phyloP scores from a whole-genome alignment of 148 eudicot genomes.

The Fagopyrum esculentum region DNA sequence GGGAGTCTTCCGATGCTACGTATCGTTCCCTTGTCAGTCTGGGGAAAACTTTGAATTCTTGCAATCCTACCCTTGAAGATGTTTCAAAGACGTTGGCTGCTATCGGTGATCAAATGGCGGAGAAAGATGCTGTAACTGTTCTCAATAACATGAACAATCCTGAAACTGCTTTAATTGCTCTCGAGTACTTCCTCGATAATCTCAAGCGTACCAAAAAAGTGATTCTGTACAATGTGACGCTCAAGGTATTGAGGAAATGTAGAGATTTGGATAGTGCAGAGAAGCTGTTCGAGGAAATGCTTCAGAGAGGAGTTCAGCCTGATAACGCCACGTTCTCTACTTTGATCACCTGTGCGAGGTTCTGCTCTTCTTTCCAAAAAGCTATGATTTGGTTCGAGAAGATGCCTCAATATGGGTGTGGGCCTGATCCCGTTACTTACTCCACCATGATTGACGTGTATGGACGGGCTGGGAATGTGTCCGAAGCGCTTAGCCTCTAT shows the following conservation, averaged over 20 bases:
- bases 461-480: conserved; percentile 58
- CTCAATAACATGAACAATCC: conserved; percentile 59
- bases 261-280: conserved; percentile 61
- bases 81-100: conserved; percentile 27
- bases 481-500: conserved; percentile 60
- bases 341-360: conserved; percentile 68
- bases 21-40: conserved; percentile 40
- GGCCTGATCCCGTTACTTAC: conserved; percentile 65
- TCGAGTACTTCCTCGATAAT: conserved; percentile 34
- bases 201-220: conserved; percentile 28
- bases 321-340: conserved; percentile 84
- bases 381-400: conserved; percentile 87
- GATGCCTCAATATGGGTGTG: conserved; percentile 49
- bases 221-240: conserved; percentile 62
- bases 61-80: conserved; percentile 29
- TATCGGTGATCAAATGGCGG: conserved; percentile 32
- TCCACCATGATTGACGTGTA: conserved; percentile 80
- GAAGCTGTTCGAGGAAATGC: conserved; percentile 68
- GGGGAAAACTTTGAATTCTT: conserved; percentile 36
- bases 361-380: conserved; percentile 42
- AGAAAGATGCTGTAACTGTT: conserved; percentile 65
- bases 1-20: conserved; percentile 46
- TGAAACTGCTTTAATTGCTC: conserved; percentile 32
- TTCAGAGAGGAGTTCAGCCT: conserved; percentile 50
- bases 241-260: conserved; percentile 63